phyloP scores from a whole-genome alignment of 805 yeast genomes.

The Trichomonascus vanleenenianus region DNA sequence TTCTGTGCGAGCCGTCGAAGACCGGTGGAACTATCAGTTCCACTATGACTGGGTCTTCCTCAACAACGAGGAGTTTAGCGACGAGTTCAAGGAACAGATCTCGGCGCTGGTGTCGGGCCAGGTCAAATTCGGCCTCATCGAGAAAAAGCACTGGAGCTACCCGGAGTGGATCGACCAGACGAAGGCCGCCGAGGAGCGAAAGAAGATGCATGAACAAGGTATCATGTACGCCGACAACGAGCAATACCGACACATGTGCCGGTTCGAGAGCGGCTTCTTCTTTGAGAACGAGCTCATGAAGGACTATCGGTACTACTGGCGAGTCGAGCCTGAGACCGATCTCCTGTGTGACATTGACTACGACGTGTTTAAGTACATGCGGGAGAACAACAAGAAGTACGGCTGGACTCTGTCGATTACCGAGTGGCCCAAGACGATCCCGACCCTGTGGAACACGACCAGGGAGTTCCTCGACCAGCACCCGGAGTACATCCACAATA shows the following conservation, averaged over 20 bases:
- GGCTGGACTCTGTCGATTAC: slow-evolving; percentile 62
- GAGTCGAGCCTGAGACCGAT: slow-evolving; percentile 65
- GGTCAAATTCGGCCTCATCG: slow-evolving; percentile 55
- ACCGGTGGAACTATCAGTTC: slow-evolving; percentile 52
- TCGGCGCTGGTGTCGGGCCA: slow-evolving; percentile 48
- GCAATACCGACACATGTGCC: slow-evolving; percentile 73
- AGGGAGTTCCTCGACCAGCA: slow-evolving; percentile 36
- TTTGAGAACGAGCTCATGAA: slow-evolving; percentile 50
- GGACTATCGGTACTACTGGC: slow-evolving; percentile 65
- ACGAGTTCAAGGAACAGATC: slow-evolving; percentile 45
- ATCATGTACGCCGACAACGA: slow-evolving; percentile 53
- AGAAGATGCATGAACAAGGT: slow-evolving; percentile 35
- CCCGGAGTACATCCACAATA: slow-evolving; percentile 46
- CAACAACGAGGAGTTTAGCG: slow-evolving; percentile 58
- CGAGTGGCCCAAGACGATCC: slow-evolving; percentile 56
- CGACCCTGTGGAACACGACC: slow-evolving; percentile 53
- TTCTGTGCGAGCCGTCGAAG: slow-evolving; percentile 57
- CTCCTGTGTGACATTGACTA: slow-evolving; percentile 53
- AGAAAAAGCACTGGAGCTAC: slow-evolving; percentile 57
- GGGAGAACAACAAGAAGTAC: slow-evolving; percentile 45
- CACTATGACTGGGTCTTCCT: slow-evolving; percentile 76
- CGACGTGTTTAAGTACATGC: slow-evolving; percentile 57
- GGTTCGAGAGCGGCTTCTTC: slow-evolving; percentile 70
- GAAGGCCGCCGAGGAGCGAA: slow-evolving; percentile 39
- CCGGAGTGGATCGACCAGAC: slow-evolving; percentile 58